These are phyloP conservation scores for Coniella vitis DNA, from an alignment of 2,329 filamentous ascomycete species.

Conservation along the genomic window DNA sequence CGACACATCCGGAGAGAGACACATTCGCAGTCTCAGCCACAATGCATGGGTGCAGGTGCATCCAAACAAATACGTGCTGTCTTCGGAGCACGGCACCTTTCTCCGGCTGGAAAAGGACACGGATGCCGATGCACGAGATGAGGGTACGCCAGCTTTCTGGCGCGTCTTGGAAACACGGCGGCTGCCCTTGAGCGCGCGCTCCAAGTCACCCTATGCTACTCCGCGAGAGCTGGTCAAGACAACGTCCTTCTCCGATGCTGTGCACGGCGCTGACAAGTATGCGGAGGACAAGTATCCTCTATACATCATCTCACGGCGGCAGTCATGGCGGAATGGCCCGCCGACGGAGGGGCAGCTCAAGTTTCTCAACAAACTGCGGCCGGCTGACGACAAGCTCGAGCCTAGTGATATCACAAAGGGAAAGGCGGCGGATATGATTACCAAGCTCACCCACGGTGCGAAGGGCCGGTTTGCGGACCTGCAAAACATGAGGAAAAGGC, in stretches of 20 bases:
- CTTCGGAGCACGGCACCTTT: conserved; percentile 56
- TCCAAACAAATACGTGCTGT: conserved; percentile 64
- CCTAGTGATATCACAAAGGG: conserved; percentile 64
- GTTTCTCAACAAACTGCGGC: conserved; percentile 61
- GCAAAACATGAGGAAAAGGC: conserved; percentile 45
- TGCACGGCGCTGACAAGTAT: conserved; percentile 80
- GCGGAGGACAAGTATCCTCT: conserved; percentile 60
- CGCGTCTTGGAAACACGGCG: conserved; percentile 42
- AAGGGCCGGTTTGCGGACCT: conserved; percentile 52
- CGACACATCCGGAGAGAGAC: conserved; percentile 70
- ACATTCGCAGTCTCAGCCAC: conserved; percentile 69
- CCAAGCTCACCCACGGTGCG: conserved; percentile 80
- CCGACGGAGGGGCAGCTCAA: conserved; percentile 61
- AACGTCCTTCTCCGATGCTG: conserved; percentile 62
- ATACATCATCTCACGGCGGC: conserved; percentile 57
- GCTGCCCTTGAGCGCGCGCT: conserved; percentile 31
- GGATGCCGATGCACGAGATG: conserved; percentile 23
- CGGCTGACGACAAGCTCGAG: conserved; percentile 46
- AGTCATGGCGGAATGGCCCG: conserved; percentile 62
- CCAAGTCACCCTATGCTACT: conserved; percentile 56
- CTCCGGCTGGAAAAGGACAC: conserved; percentile 42
- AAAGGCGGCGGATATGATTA: conserved; percentile 83
- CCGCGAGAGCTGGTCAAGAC: conserved; percentile 63
- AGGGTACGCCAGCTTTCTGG: conserved; percentile 28
- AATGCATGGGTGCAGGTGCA: conserved; percentile 78